Conservation (phyloP, 1,139 yeast species). For the Geotrichum histeridarum region DNA sequence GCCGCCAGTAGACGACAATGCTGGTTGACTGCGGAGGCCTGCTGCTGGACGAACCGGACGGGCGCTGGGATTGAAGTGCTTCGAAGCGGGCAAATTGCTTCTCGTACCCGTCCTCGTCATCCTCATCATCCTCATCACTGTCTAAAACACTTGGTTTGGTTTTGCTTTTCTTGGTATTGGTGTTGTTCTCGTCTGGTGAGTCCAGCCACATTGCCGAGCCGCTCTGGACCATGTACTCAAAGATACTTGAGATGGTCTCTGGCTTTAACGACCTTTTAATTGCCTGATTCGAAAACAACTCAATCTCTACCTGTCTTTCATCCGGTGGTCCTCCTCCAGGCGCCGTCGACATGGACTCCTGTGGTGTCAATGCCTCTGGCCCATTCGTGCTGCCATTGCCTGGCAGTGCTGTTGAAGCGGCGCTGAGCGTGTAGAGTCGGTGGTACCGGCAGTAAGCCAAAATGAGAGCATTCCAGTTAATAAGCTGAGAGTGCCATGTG, state of each 20-base stretch:
- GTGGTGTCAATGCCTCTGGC: not conserved
- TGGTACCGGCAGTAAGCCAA: slow-evolving; percentile 56
- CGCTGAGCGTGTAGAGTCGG: slow-evolving; percentile 48
- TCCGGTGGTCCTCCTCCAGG: not conserved
- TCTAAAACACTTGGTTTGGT: slow-evolving; percentile 11
- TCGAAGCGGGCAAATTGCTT: slow-evolving; percentile 11
- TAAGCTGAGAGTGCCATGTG: slow-evolving; percentile 65
- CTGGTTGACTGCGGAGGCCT: slow-evolving; percentile 36
- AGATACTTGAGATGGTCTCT: slow-evolving; percentile 52
- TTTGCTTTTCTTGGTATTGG: slow-evolving; percentile 2
- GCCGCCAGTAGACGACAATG: slow-evolving; percentile 61
- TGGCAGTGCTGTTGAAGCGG: slow-evolving; percentile 25
- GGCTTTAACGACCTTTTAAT: slow-evolving; percentile 53
- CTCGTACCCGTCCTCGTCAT: slow-evolving; percentile 11
- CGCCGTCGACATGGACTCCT: not conserved
- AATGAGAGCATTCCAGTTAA: slow-evolving; percentile 53
- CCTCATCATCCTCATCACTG: slow-evolving; percentile 13
- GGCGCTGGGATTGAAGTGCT: not conserved
- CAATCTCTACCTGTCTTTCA: slow-evolving; percentile 20
- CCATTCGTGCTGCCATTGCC: not conserved
- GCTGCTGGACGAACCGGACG: not conserved
- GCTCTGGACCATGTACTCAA: slow-evolving; percentile 52
- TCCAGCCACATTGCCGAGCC: slow-evolving; percentile 49
- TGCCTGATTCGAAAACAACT: slow-evolving; percentile 46
- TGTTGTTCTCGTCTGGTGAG: not conserved